Percentiles rank a stretch among this genome's conserved stretches.
Conservation (phyloP, 2,329 filamentous ascomycete genomes). For the Colletotrichum sp. region DNA sequence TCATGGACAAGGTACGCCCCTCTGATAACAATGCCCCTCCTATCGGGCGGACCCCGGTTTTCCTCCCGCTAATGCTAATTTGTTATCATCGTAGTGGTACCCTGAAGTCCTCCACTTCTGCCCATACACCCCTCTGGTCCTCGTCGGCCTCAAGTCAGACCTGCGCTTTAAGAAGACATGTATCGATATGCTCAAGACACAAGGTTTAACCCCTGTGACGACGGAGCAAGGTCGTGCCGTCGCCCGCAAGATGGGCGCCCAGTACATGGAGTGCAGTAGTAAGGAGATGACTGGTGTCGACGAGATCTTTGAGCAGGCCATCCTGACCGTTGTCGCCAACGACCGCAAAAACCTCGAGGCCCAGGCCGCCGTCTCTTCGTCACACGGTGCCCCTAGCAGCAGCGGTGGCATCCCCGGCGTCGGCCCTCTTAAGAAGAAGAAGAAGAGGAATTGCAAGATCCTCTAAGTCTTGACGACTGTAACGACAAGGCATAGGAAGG, state of each 20-base stretch:
- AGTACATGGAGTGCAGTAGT: constrained; percentile 98
- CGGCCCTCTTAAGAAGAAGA: constrained; percentile 70
- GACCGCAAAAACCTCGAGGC: constrained; percentile 69
- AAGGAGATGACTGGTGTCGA: constrained; percentile 97
- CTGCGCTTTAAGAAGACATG: constrained; percentile 94
- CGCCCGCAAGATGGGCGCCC: constrained; percentile 90
- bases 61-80: constrained; percentile 29
- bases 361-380: constrained; percentile 43
- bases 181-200: constrained; percentile 98
- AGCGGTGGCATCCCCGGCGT: constrained; percentile 44
- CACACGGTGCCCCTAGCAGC: constrained; percentile 37
- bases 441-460: constrained; percentile 84
- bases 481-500: constrained; percentile 10
- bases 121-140: constrained; percentile 93
- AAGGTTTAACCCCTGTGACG: constrained; percentile 94
- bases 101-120: constrained; percentile 99
- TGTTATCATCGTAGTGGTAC: constrained; percentile 76
- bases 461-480: constrained; percentile 56
- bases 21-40: neutral
- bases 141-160: constrained; percentile 96
- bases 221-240: constrained; percentile 87
- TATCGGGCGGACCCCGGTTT: neutral
- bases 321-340: constrained; percentile 86
- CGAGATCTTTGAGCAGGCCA: constrained; percentile 92
- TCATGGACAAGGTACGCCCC: constrained; percentile 87